Evolutionary conservation across 805 yeast species (phyloP).

Genomic region (Diddensiella santjacobensis): DNA sequence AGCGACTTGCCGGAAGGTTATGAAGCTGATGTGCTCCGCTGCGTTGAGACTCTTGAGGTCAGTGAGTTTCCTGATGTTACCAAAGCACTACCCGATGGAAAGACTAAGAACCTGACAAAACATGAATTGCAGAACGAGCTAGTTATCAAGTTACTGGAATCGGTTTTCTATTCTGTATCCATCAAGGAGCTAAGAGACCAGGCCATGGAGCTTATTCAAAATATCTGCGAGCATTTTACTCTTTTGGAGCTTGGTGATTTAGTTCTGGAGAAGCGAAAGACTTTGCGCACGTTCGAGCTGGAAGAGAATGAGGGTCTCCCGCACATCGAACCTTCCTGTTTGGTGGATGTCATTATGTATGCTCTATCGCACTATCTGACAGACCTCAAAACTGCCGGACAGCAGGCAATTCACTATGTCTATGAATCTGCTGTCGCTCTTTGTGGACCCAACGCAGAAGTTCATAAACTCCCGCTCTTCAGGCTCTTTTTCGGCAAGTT

Average conservation of each 20-base stretch:
- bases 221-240: conserved; percentile 74
- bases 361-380: conserved; percentile 75
- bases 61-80: conserved; percentile 39
- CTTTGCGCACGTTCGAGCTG: conserved; percentile 64
- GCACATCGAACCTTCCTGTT: conserved; percentile 61
- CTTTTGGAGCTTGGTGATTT: conserved; percentile 73
- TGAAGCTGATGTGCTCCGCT: conserved; percentile 16
- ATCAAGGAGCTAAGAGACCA: conserved; percentile 68
- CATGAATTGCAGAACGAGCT: conserved; percentile 52
- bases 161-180: conserved; percentile 71
- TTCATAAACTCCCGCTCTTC: conserved; percentile 69
- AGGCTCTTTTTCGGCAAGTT: conserved; percentile 74
- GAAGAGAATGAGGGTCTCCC: conserved; percentile 76
- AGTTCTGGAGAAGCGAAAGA: conserved; percentile 61
- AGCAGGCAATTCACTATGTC: conserved; percentile 58
- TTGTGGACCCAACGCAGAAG: conserved; percentile 64
- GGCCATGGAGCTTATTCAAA: conserved; percentile 57
- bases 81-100: conserved; percentile 20
- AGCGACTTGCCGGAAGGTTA: conserved; percentile 46
- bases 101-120: conserved; percentile 21
- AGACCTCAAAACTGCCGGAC: conserved; percentile 68
- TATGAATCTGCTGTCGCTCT: conserved; percentile 58
- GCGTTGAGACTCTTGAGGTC: conserved; percentile 34
- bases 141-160: conserved; percentile 59
- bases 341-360: conserved; percentile 70